These are phyloP conservation scores for Sequoiadendron giganteum DNA, from an alignment of 75 land plant genomes.

Conservation along the genomic window DNA sequence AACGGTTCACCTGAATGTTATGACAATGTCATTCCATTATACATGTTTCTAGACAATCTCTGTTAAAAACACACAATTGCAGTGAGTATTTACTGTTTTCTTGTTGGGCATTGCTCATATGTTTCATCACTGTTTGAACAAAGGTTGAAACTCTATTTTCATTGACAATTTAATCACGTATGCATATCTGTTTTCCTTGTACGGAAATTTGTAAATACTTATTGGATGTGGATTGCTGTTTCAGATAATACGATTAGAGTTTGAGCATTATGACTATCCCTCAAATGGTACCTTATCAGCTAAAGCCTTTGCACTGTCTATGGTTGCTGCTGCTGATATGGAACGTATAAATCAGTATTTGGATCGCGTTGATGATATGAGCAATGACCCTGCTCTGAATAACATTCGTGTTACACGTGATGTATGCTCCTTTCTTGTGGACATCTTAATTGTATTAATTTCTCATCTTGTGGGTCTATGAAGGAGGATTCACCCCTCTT, in stretches of 20 bases:
- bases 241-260: slow-evolving; percentile 75
- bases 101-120: background rate
- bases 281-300: slow-evolving; percentile 68
- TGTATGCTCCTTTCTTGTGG: slow-evolving; percentile 19
- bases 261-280: slow-evolving; percentile 74
- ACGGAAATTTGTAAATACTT: background rate
- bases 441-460: background rate
- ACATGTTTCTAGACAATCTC: background rate
- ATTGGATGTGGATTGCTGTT: background rate
- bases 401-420: slow-evolving; percentile 54
- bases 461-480: background rate
- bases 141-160: background rate
- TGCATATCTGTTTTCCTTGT: background rate
- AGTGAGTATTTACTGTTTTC: background rate
- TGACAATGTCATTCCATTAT: background rate
- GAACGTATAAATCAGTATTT: slow-evolving; percentile 69
- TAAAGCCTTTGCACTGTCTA: slow-evolving; percentile 78
- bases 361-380: slow-evolving; percentile 59
- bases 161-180: background rate
- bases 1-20: background rate
- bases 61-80: background rate
- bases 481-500: background rate
- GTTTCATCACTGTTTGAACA: background rate
- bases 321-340: slow-evolving; percentile 89
- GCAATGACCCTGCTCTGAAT: slow-evolving; percentile 35